phyloP scores from a whole-genome alignment of 345 rosid genomes.

The Limnanthes douglasii region DNA sequence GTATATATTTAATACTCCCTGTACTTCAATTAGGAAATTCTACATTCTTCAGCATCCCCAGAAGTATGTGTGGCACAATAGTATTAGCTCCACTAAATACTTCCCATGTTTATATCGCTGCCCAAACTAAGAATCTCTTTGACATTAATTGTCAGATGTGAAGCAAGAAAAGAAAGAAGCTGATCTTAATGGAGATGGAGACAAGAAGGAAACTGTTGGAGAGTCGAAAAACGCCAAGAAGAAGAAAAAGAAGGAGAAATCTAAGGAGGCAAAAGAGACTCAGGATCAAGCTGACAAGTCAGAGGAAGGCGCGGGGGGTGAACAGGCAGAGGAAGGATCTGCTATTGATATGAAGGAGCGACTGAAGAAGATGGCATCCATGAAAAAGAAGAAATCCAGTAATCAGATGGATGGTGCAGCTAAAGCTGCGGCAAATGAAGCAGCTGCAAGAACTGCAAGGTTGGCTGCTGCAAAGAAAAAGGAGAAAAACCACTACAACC shows the following conservation, averaged over 20 bases:
- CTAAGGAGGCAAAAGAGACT: slow-evolving; percentile 45
- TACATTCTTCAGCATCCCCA: no score
- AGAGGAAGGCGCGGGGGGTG: slow-evolving; percentile 18
- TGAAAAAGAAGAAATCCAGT: slow-evolving; percentile 62
- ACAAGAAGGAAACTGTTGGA: slow-evolving; percentile 44
- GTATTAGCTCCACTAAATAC: background rate
- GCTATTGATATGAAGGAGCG: slow-evolving; percentile 44
- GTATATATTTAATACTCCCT: no score
- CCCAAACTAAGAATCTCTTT: background rate
- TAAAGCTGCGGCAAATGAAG: slow-evolving; percentile 56
- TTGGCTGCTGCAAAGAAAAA: slow-evolving; percentile 81
- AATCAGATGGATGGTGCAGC: slow-evolving; percentile 73
- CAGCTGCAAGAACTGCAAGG: slow-evolving; percentile 57
- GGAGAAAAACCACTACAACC: slow-evolving; percentile 78
- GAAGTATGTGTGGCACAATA: background rate
- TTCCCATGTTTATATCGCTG: background rate
- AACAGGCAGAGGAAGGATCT: slow-evolving; percentile 28
- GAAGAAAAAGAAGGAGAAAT: slow-evolving; percentile 69
- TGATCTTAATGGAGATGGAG: slow-evolving; percentile 22
- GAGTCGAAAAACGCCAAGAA: slow-evolving; percentile 54
- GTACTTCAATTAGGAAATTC: no score
- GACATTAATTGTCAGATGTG: slow-evolving; percentile 12
- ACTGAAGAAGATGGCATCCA: slow-evolving; percentile 39
- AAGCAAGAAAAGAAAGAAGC: slow-evolving; percentile 28
- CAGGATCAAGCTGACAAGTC: slow-evolving; percentile 19